Evolutionary conservation across 345 rosid species (phyloP).

Genomic region (Populus ilicifolia): DNA sequence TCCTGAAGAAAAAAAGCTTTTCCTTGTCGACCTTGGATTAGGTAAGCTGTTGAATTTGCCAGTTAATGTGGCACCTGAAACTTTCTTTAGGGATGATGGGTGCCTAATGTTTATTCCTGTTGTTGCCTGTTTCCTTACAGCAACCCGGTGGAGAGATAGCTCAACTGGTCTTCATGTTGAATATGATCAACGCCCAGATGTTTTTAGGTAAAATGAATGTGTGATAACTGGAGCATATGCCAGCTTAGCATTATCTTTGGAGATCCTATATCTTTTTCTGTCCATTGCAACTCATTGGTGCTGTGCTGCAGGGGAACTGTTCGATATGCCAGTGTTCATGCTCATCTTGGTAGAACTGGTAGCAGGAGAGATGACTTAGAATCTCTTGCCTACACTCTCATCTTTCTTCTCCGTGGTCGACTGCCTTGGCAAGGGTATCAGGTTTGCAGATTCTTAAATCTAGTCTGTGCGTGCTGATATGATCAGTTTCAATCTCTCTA

Average conservation of each 20-base stretch:
- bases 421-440: constrained; percentile 99
- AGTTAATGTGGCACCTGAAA: neutral
- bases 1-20: constrained; percentile 80
- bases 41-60: constrained; percentile 38
- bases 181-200: constrained; percentile 98
- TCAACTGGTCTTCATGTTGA: constrained; percentile 84
- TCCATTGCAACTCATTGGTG: constrained; percentile 12
- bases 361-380: constrained; percentile 96
- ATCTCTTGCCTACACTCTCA: constrained; percentile 94
- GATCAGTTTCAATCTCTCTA: constrained; percentile 6
- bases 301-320: constrained; percentile 80
- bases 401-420: constrained; percentile 96
- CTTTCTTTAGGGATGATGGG: neutral
- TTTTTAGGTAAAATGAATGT: constrained; percentile 59
- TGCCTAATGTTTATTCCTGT: neutral
- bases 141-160: constrained; percentile 83
- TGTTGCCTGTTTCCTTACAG: constrained; percentile 40
- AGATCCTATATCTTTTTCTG: neutral
- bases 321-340: constrained; percentile 96
- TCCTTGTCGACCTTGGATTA: constrained; percentile 89
- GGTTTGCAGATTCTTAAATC: constrained; percentile 37
- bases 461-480: neutral
- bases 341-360: constrained; percentile 96
- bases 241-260: constrained; percentile 1
- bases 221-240: neutral